Conservation (phyloP, 306 rosid genomes). For the Rubus idaeus region DNA sequence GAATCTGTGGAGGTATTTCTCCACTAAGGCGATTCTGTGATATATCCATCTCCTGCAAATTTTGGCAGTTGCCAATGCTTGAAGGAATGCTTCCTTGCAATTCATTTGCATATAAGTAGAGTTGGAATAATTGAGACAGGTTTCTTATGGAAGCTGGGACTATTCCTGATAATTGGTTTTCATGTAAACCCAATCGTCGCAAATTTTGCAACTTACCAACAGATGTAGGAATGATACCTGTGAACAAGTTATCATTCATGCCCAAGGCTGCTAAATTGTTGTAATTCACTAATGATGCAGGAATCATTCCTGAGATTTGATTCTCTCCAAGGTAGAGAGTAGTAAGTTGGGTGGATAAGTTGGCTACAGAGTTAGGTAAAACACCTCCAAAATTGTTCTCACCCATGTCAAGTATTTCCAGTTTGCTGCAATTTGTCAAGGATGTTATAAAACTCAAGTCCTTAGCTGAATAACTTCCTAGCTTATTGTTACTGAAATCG, state of each 20-base stretch:
- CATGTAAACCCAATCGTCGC: neutral
- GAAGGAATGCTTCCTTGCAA: slow-evolving; percentile 39
- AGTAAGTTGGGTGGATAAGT: slow-evolving; percentile 36
- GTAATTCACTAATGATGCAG: slow-evolving; percentile 24
- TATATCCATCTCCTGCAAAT: neutral
- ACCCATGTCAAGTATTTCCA: neutral
- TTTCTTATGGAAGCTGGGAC: slow-evolving; percentile 30
- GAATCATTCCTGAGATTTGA: slow-evolving; percentile 26
- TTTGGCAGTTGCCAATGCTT: slow-evolving; percentile 20
- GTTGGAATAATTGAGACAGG: slow-evolving; percentile 18
- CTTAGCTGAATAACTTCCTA: slow-evolving; percentile 32
- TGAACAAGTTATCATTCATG: neutral
- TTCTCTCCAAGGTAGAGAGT: neutral
- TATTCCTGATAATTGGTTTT: slow-evolving; percentile 27
- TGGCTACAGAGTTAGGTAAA: slow-evolving; percentile 31
- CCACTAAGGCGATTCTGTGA: slow-evolving; percentile 26
- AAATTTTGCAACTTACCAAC: slow-evolving; percentile 25
- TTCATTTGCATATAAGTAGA: slow-evolving; percentile 8
- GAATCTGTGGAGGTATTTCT: slow-evolving; percentile 28
- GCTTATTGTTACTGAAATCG: neutral
- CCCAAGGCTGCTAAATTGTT: neutral
- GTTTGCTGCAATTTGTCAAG: slow-evolving; percentile 30
- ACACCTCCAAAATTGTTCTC: slow-evolving; percentile 37
- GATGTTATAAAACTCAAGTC: slow-evolving; percentile 34
- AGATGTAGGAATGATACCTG: slow-evolving; percentile 22